Percentiles rank a stretch among this genome's conserved stretches.
Evolutionary conservation across 2,329 filamentous ascomycete species (phyloP).

Genomic region (Emericellopsis atlantica): DNA sequence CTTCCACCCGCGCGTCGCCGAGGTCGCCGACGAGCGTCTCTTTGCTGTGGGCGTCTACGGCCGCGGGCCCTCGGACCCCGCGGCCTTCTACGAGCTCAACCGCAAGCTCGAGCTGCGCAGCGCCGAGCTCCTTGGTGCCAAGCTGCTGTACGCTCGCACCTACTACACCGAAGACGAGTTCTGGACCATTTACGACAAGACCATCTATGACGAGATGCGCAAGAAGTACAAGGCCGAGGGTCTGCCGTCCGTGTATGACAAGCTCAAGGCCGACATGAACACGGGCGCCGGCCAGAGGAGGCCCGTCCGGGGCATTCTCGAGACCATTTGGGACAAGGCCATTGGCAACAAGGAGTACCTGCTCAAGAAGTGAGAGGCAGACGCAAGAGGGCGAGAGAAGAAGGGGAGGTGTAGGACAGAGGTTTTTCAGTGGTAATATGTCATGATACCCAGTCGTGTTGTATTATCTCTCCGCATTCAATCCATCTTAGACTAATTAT

Average conservation of each 20-base stretch:
- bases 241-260: slow-evolving; percentile 37
- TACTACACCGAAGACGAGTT: slow-evolving; percentile 41
- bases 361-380: slow-evolving; percentile 8
- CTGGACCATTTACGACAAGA: slow-evolving; percentile 35
- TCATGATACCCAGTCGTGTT: too few species aligned
- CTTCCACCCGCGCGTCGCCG: slow-evolving; percentile 16
- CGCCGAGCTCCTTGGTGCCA: slow-evolving; percentile 35
- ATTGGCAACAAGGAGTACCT: slow-evolving; percentile 14
- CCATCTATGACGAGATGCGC: slow-evolving; percentile 32
- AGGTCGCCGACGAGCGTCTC: slow-evolving; percentile 17
- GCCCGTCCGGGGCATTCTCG: slow-evolving; percentile 12
- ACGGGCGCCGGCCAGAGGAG: slow-evolving; percentile 11
- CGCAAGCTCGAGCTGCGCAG: slow-evolving; percentile 33
- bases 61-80: slow-evolving; percentile 17
- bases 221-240: slow-evolving; percentile 33
- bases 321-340: slow-evolving; percentile 16
- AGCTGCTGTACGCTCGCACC: slow-evolving; percentile 42
- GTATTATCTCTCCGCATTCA: too few species aligned
- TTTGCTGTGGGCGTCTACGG: slow-evolving; percentile 35
- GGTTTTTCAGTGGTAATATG: background rate
- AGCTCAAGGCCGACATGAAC: slow-evolving; percentile 28
- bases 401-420: background rate
- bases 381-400: background rate
- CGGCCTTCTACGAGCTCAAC: slow-evolving; percentile 31
- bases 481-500: too few species aligned